These are phyloP conservation scores for Aaosphaeria arxii DNA, from an alignment of 2,329 filamentous ascomycete genomes.

Conservation along the genomic window DNA sequence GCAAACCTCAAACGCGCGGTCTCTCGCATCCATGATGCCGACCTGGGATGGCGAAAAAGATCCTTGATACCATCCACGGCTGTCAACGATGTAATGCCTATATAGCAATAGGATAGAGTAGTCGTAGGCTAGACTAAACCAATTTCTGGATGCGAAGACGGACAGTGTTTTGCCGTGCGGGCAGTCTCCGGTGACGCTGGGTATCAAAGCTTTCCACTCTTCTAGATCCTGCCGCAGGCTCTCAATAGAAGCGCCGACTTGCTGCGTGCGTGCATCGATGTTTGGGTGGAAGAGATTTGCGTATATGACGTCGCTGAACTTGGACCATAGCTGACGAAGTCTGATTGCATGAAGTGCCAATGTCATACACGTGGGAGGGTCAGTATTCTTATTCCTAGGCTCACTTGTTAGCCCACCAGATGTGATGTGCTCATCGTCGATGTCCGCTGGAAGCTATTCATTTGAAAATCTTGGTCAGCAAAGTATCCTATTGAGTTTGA, in stretches of 20 bases:
- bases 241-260: conserved; percentile 2
- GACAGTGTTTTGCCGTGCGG: conserved; percentile 9
- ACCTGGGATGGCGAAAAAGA: not conserved
- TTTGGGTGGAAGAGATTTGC: not conserved
- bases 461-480: not conserved
- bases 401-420: not conserved
- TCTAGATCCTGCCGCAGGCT: conserved; percentile 17
- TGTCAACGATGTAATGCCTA: conserved; percentile 14
- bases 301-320: conserved; percentile 15
- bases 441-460: conserved; percentile 12
- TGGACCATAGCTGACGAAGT: conserved; percentile 20
- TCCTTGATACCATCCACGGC: too few species aligned
- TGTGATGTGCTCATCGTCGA: conserved; percentile 6
- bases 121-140: conserved; percentile 41
- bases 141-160: conserved; percentile 36
- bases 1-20: conserved; percentile 11
- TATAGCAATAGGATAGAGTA: conserved; percentile 41
- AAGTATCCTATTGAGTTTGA: not conserved
- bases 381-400: conserved; percentile 6
- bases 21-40: not conserved
- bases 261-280: conserved; percentile 8
- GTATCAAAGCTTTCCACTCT: conserved; percentile 17
- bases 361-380: conserved; percentile 17
- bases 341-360: conserved; percentile 22
- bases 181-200: conserved; percentile 5